Evolutionary conservation across 495 filamentous ascomycete species (phyloP).

Genomic region (Penicillium alfredii): DNA sequence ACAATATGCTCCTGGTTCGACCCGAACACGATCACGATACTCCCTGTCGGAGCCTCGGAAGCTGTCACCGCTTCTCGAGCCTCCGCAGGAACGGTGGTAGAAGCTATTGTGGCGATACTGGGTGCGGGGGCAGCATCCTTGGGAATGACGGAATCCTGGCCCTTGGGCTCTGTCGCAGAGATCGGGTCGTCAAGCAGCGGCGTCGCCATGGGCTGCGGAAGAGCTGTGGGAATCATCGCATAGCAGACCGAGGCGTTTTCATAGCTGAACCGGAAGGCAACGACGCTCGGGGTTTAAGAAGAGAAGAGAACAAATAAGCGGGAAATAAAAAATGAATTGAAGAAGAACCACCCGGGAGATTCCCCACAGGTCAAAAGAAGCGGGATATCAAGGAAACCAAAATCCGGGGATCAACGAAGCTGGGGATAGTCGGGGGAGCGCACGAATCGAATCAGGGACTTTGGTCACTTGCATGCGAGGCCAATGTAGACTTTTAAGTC

Average conservation of each 20-base stretch:
- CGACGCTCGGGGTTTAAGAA: not conserved
- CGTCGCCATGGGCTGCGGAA: conserved; percentile 33
- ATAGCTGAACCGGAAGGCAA: conserved; percentile 18
- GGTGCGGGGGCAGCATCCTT: conserved; percentile 6
- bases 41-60: conserved; percentile 13
- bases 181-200: conserved; percentile 25
- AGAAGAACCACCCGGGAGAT: too few species aligned
- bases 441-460: too few species aligned
- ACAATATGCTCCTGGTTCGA: conserved; percentile 59
- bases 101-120: conserved; percentile 8
- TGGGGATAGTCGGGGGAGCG: too few species aligned
- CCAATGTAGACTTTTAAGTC: too few species aligned
- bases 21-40: conserved; percentile 55
- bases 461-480: too few species aligned
- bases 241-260: conserved; percentile 23
- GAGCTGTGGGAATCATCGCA: conserved; percentile 41
- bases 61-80: not conserved
- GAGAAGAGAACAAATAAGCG: not conserved
- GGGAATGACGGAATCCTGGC: not conserved
- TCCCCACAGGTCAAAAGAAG: too few species aligned
- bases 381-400: too few species aligned
- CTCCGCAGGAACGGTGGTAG: conserved; percentile 2
- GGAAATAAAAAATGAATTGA: too few species aligned
- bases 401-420: too few species aligned
- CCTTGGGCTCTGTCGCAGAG: not conserved